phyloP scores from a whole-genome alignment of 768 basidiomycete genomes.

The Holtermanniella nyarrowii region DNA sequence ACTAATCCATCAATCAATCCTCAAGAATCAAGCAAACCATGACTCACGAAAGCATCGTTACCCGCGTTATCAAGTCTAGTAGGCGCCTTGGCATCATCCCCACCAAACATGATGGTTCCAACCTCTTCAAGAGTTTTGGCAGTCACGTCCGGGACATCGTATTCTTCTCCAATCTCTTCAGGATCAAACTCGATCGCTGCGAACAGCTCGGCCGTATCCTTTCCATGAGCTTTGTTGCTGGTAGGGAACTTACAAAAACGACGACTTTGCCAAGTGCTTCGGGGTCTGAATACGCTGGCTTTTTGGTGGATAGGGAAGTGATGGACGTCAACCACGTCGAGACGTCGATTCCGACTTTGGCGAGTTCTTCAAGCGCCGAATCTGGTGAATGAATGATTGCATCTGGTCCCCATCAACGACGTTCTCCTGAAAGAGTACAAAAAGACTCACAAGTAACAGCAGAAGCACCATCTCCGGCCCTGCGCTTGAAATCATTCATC shows the following conservation, averaged over 20 bases:
- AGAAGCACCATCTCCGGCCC: conserved; percentile 21
- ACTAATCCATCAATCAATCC: conserved; percentile 5
- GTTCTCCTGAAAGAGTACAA: neutral
- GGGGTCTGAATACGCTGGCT: neutral
- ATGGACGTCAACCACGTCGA: conserved; percentile 4
- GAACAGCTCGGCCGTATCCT: conserved; percentile 33
- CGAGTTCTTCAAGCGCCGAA: conserved; percentile 7
- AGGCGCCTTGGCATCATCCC: conserved; percentile 3
- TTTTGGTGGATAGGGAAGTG: neutral
- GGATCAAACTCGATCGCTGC: conserved; percentile 19
- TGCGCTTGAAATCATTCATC: conserved; percentile 18
- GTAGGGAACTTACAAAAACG: neutral
- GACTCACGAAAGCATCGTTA: conserved; percentile 31
- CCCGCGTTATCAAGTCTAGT: conserved; percentile 30
- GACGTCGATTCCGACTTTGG: conserved; percentile 20
- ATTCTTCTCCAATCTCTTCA: neutral
- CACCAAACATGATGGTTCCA: conserved; percentile 17
- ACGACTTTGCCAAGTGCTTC: neutral
- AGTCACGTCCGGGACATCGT: conserved; percentile 3
- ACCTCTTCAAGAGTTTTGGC: conserved; percentile 15
- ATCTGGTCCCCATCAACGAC: conserved; percentile 14
- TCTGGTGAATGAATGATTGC: conserved; percentile 26
- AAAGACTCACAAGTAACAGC: conserved; percentile 17
- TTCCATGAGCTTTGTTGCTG: neutral
- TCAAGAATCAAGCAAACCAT: neutral